Evolutionary conservation across 768 basidiomycete species (phyloP), one percentile per base, ranked within the genome.

Genomic region (Boletus sp.): DNA sequence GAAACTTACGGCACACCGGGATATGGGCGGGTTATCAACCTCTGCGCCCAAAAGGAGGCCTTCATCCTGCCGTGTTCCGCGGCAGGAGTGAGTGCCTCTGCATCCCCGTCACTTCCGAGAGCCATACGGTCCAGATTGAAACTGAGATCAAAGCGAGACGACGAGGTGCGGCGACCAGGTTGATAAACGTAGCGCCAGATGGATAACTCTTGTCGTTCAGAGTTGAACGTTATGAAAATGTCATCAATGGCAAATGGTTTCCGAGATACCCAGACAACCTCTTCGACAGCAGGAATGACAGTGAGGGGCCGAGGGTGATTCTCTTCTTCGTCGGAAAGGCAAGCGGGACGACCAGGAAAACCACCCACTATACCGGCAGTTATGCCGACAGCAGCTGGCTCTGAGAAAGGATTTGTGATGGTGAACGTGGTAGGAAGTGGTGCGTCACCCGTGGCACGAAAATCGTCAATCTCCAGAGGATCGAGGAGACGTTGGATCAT

Each of bases 341-440:
- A 65, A 2, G 75, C 67, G 13, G 47, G 72, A 53, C 46, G 64
- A 47, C 51, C 69, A 47, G 59, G 68, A 55, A 54, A 74, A 64
- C 34, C 80, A 7, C 81, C 81, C 3, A 79, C 61, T 27, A 90
- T 85, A 0, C 83, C 82, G 4, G 74, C 69, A 1, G 89, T 85
- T 45, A 87, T 67, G 7, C 88, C 89, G 15, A 92, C 81, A 9
- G 85, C 79, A 23, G 81, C 78, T 46, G 88, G 80, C 69, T 93
- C 91, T 3, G 87, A 76, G 48, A 90, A 87, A 0, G 90, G 85
- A 60, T 82, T 87, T 9, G 84, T 86, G 57, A 93, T 74, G 17
- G 87, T 83, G 69, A 92, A 93, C 25, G 93, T 80, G 14, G 89
- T 90, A 0, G 91, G 89, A n/a, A 92, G 75, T 0, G 83, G 76